phyloP scores from a whole-genome alignment of 768 basidiomycete species.

The Amylocystis lapponica region DNA sequence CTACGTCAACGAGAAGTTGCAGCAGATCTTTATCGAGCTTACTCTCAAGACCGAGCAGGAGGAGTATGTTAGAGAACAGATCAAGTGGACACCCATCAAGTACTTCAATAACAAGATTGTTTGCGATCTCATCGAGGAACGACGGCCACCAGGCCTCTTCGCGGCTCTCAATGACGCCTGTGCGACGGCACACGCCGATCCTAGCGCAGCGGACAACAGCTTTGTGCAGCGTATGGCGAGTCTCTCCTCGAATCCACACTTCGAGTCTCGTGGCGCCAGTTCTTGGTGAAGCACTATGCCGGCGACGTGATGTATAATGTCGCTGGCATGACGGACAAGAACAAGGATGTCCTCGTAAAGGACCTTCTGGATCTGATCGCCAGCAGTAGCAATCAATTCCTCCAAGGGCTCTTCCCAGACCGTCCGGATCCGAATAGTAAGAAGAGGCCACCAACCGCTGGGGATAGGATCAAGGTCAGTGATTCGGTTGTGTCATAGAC shows the following conservation, averaged over 20 bases:
- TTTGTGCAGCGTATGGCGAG: slow-evolving; percentile 87
- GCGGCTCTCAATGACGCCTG: slow-evolving; percentile 99
- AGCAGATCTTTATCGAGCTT: slow-evolving; percentile 98
- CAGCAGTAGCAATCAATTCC: slow-evolving; percentile 73
- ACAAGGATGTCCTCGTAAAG: slow-evolving; percentile 95
- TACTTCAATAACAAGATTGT: slow-evolving; percentile 99
- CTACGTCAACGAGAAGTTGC: slow-evolving; percentile 99
- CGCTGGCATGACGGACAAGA: slow-evolving; percentile 98
- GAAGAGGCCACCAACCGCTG: slow-evolving; percentile 95
- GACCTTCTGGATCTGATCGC: slow-evolving; percentile 89
- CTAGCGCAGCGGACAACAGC: slow-evolving; percentile 91
- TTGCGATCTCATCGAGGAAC: slow-evolving; percentile 96
- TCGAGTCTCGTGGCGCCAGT: slow-evolving; percentile 94
- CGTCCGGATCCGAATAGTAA: slow-evolving; percentile 94
- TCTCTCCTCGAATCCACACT: slow-evolving; percentile 84
- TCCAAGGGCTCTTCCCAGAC: slow-evolving; percentile 88
- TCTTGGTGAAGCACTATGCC: slow-evolving; percentile 94
- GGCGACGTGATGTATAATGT: slow-evolving; percentile 99
- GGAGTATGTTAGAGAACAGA: slow-evolving; percentile 96
- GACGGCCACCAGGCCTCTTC: slow-evolving; percentile 93
- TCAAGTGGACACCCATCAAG: slow-evolving; percentile 99
- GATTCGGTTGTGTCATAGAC: too few relatives aligned
- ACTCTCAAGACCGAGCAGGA: slow-evolving; percentile 99
- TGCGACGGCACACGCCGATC: slow-evolving; percentile 97
- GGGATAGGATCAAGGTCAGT: slow-evolving; percentile 91